Percentiles rank a stretch among this genome's conserved stretches.
These are phyloP conservation scores for Pseudonectria foliicola DNA, from an alignment of 2,329 filamentous ascomycete species.

Conservation along the genomic window DNA sequence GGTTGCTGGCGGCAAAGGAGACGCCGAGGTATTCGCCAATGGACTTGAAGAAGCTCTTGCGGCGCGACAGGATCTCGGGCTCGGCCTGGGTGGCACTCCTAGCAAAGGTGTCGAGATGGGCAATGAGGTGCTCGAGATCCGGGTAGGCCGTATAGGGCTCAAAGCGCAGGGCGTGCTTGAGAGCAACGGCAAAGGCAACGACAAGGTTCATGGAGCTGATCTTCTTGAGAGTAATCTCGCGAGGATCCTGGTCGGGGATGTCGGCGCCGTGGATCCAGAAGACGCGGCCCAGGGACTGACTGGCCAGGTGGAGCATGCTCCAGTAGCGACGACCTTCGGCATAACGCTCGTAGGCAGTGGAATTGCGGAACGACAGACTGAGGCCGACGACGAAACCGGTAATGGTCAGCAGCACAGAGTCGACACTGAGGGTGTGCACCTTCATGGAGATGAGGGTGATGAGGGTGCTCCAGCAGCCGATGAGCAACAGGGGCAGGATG, in stretches of 20 bases:
- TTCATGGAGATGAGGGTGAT: slow-evolving; percentile 51
- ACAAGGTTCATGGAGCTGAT: slow-evolving; percentile 70
- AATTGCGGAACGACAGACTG: slow-evolving; percentile 68
- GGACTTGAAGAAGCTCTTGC: slow-evolving; percentile 52
- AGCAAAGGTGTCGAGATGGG: slow-evolving; percentile 70
- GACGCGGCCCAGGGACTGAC: slow-evolving; percentile 62
- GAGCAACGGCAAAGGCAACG: slow-evolving; percentile 65
- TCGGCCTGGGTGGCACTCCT: slow-evolving; percentile 41
- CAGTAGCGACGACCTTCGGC: slow-evolving; percentile 58
- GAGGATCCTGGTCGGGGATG: slow-evolving; percentile 42
- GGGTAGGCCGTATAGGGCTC: slow-evolving; percentile 74
- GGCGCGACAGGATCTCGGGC: slow-evolving; percentile 24
- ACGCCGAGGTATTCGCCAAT: slow-evolving; percentile 69
- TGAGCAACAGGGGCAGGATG: slow-evolving; percentile 58
- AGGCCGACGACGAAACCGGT: slow-evolving; percentile 77
- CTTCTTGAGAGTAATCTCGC: slow-evolving; percentile 64
- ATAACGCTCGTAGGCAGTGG: slow-evolving; percentile 70
- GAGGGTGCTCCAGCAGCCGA: slow-evolving; percentile 57
- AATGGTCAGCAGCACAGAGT: slow-evolving; percentile 57
- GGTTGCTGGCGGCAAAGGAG: slow-evolving; percentile 70
- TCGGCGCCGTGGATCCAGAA: slow-evolving; percentile 76
- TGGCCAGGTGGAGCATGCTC: slow-evolving; percentile 53
- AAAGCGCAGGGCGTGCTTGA: slow-evolving; percentile 79
- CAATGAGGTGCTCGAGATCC: slow-evolving; percentile 62
- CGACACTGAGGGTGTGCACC: slow-evolving; percentile 29